Evolutionary conservation across 768 basidiomycete genomes (phyloP).

Genomic region (Panus rudis): DNA sequence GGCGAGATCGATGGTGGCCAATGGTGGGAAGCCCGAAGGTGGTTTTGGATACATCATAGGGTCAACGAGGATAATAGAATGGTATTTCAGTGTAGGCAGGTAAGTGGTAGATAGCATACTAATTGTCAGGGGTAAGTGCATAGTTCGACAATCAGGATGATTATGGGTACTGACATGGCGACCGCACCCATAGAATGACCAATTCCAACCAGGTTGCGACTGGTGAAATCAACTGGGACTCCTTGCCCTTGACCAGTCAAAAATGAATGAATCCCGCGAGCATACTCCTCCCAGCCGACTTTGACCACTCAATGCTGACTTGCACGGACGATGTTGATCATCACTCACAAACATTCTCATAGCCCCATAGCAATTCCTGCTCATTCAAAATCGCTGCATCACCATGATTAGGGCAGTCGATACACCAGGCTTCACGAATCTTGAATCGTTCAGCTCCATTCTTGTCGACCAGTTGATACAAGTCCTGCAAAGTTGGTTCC

Average conservation of each 20-base stretch:
- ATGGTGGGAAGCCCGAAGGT: slow-evolving; percentile 10
- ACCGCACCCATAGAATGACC: slow-evolving; percentile 53
- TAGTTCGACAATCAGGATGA: not conserved
- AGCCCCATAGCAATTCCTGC: slow-evolving; percentile 32
- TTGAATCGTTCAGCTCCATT: slow-evolving; percentile 16
- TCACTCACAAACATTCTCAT: slow-evolving; percentile 36
- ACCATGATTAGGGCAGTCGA: slow-evolving; percentile 52
- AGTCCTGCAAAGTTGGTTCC: slow-evolving; percentile 47
- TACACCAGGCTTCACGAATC: slow-evolving; percentile 43
- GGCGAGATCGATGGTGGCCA: slow-evolving; percentile 16
- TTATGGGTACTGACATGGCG: slow-evolving; percentile 30
- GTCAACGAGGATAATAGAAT: slow-evolving; percentile 38
- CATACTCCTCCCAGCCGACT: slow-evolving; percentile 54
- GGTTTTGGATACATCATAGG: slow-evolving; percentile 29
- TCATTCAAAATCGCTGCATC: slow-evolving; percentile 46
- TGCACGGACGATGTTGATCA: not conserved
- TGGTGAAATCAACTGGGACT: slow-evolving; percentile 41
- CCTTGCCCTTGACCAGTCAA: slow-evolving; percentile 42
- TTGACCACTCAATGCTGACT: not conserved
- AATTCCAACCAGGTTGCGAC: slow-evolving; percentile 41
- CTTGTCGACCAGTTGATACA: slow-evolving; percentile 21
- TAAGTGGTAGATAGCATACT: slow-evolving; percentile 39
- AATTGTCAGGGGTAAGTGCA: not conserved
- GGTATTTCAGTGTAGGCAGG: slow-evolving; percentile 31
- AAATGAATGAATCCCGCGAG: slow-evolving; percentile 38